These are phyloP conservation scores for Beauveria bassiana DNA, from an alignment of 2,329 filamentous ascomycete species.

Conservation along the genomic window DNA sequence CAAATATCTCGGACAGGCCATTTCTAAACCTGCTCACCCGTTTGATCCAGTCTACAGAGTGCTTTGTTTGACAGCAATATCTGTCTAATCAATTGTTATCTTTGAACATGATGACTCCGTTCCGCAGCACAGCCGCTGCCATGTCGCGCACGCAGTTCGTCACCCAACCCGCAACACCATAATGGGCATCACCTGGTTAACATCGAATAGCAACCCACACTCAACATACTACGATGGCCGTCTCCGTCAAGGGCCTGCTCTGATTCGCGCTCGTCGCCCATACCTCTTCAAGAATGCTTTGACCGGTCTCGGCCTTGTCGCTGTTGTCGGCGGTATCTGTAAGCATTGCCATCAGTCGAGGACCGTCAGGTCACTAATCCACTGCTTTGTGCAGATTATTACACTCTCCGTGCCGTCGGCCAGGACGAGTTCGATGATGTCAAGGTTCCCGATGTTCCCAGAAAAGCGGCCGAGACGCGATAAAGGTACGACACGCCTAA, in stretches of 20 bases:
- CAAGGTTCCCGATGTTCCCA: conserved; percentile 70
- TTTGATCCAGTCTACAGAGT: background rate
- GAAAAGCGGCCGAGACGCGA: conserved; percentile 34
- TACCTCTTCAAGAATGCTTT: conserved; percentile 86
- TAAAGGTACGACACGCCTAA: conserved; percentile 13
- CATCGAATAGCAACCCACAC: conserved; percentile 32
- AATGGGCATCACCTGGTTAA: background rate
- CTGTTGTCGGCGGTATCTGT: conserved; percentile 82
- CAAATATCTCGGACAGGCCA: background rate
- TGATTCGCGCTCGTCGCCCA: conserved; percentile 84
- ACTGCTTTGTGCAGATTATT: conserved; percentile 37
- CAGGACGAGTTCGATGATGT: conserved; percentile 98
- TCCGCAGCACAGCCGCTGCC: background rate
- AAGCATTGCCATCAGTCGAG: conserved; percentile 29
- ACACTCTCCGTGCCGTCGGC: conserved; percentile 73
- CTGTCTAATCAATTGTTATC: background rate
- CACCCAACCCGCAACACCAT: background rate
- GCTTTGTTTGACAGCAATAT: background rate
- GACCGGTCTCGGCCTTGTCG: conserved; percentile 67
- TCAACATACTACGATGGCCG: conserved; percentile 85
- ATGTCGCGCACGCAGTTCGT: conserved; percentile 10
- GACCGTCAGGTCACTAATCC: conserved; percentile 13
- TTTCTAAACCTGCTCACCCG: background rate
- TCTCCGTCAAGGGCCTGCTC: conserved; percentile 76
- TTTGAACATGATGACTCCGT: background rate